phyloP scores from a whole-genome alignment of 2,329 filamentous ascomycete genomes.

The Neopestalotiopsis sp. region DNA sequence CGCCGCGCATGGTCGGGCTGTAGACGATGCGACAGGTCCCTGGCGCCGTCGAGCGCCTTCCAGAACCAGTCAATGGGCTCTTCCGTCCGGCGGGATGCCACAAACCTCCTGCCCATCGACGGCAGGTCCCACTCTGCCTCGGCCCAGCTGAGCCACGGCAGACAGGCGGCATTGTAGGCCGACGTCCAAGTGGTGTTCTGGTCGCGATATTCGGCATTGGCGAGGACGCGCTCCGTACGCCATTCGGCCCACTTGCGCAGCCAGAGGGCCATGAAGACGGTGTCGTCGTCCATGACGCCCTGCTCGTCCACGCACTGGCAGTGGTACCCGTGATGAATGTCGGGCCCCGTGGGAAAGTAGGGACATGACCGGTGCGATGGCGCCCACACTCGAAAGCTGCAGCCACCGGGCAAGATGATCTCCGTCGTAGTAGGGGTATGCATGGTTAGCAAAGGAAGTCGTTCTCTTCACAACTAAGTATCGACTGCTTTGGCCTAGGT shows the following conservation, averaged over 20 bases:
- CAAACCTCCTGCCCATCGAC: background rate
- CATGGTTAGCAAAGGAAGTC: background rate
- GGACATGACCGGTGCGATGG: background rate
- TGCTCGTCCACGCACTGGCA: conserved; percentile 8
- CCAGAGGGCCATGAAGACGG: conserved; percentile 10
- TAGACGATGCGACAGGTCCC: background rate
- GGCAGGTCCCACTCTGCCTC: background rate
- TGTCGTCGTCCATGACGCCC: conserved; percentile 9
- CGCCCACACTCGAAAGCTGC: background rate
- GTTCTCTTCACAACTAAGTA: no score
- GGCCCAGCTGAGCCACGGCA: background rate
- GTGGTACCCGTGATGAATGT: background rate
- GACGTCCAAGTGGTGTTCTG: background rate
- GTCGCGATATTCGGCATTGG: background rate
- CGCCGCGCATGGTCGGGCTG: conserved; percentile 4
- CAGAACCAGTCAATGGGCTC: conserved; percentile 9
- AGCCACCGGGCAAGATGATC: conserved; percentile 10
- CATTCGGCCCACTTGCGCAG: background rate
- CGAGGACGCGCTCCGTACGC: background rate
- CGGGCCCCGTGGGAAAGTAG: background rate
- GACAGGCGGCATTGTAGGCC: background rate
- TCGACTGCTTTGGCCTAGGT: no score
- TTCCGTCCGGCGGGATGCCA: background rate
- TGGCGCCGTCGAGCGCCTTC: background rate
- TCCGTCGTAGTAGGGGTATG: background rate